phyloP scores from a whole-genome alignment of 2,329 filamentous ascomycete genomes.

The Cordyceps farinosa region DNA sequence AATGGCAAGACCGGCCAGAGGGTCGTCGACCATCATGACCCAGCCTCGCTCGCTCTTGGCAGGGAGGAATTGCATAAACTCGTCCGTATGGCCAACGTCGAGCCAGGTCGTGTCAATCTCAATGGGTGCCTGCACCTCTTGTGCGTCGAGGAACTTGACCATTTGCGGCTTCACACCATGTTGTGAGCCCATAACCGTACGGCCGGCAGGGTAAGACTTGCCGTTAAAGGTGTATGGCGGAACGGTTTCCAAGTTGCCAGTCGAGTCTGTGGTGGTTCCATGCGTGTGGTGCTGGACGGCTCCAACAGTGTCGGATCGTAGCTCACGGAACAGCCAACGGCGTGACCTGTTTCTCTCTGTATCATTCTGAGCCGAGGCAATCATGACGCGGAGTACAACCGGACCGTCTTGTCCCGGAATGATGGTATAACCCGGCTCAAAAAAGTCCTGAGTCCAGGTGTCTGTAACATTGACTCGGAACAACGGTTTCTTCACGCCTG shows the following conservation, averaged over 20 bases:
- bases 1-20: conserved; percentile 21
- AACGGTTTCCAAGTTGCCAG: conserved; percentile 10
- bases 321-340: background rate
- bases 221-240: conserved; percentile 4
- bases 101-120: conserved; percentile 30
- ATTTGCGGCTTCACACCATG: conserved; percentile 22
- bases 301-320: conserved; percentile 6
- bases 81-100: conserved; percentile 28
- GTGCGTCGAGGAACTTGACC: conserved; percentile 29
- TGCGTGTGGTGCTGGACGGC: background rate
- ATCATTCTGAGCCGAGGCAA: background rate
- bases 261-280: background rate
- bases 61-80: conserved; percentile 31
- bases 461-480: background rate
- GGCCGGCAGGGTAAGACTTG: conserved; percentile 6
- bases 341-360: background rate
- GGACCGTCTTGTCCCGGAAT: conserved; percentile 8
- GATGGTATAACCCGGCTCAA: conserved; percentile 10
- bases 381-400: conserved; percentile 9
- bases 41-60: conserved; percentile 25
- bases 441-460: conserved; percentile 11
- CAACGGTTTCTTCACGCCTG: background rate
- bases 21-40: conserved; percentile 25
- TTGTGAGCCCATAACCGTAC: conserved; percentile 2
- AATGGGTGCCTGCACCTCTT: conserved; percentile 35